A percentile compares a stretch with the other conserved stretches of the same genome.
Conservation (phyloP, 306 rosid species). For the Trifolium dubium region DNA sequence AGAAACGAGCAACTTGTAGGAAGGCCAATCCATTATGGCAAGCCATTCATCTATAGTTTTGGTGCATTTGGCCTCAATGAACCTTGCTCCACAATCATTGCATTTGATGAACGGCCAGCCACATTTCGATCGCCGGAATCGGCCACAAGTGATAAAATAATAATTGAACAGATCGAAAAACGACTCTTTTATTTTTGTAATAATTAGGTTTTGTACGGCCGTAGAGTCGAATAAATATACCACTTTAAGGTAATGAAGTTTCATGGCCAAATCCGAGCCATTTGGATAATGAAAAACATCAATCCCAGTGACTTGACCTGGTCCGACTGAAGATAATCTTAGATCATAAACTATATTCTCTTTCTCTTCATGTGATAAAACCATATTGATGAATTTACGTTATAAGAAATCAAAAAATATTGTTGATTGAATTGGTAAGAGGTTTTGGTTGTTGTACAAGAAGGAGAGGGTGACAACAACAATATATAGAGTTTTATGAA, state of each 20-base stretch:
- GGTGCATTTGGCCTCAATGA: conserved; percentile 65
- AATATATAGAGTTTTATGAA: conserved; percentile 5
- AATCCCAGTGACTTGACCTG: conserved; percentile 43
- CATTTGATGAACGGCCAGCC: conserved; percentile 80
- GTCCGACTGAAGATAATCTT: conserved; percentile 73
- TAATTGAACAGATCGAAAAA: conserved; percentile 47
- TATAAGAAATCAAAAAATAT: neutral
- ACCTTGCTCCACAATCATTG: conserved; percentile 81
- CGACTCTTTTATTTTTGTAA: conserved; percentile 49
- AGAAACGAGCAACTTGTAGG: conserved; percentile 54
- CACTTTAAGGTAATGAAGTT: conserved; percentile 72
- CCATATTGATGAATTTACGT: neutral
- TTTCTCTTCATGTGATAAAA: neutral
- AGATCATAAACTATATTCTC: conserved; percentile 51
- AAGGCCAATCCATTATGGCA: conserved; percentile 48
- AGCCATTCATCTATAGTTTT: conserved; percentile 68
- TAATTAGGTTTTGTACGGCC: conserved; percentile 43
- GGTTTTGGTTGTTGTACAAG: neutral
- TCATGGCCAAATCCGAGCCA: conserved; percentile 78
- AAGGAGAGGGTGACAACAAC: neutral
- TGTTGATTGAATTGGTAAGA: neutral
- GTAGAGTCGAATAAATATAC: conserved; percentile 61
- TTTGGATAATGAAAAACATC: conserved; percentile 48
- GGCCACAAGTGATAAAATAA: conserved; percentile 57
- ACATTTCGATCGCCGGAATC: conserved; percentile 64